Evolutionary conservation across 345 rosid genomes (phyloP), one percentile per base, ranked within the genome.

Genomic region (Eucalyptus regnans): DNA sequence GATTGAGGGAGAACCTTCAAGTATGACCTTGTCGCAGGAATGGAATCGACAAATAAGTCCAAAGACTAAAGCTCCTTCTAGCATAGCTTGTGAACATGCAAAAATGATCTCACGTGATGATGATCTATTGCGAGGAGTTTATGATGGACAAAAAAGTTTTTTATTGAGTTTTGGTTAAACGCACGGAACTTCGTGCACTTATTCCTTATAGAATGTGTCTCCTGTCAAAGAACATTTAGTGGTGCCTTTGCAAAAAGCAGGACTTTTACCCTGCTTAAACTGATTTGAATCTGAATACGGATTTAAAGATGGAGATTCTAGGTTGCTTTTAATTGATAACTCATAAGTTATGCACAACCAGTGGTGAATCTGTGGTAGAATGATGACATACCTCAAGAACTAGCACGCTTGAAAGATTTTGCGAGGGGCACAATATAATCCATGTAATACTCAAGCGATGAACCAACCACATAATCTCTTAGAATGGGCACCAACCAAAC

Each of bases 371-470:
- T 58, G n/a, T 25, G n/a, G 22, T 50, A n/a, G 27, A 50, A 33
- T 68, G 86, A 88, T 83, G 84, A 88, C 50, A 89, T 93, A 95
- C 99, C 99, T 95, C 89, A 93, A 76, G 87, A 92, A 92, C 95
- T 90, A 64, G 97, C 94, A 88, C 46, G 94, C 86, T 91, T 91
- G 88, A 96, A 92, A 7, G 96, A 93, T 41, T 88, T 95, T 48
- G 97, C 97, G 89, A 97, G 99, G 87, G 99, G 96, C 89, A 96
- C 97, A 84, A 98, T 93, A 92, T 95, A 91, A 86, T 96, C 97
- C 92, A 95, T 91, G 89, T 96, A 98, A 93, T 92, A 96, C 84
- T 90, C 93, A 48, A 97, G 93, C 20, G 97, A 94, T 92, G 97
- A 95, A 87, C 97, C 97, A 91, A 92, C 92, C 50, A 93, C 92